Evolutionary conservation across 345 rosid genomes (phyloP), one percentile per base, ranked within the genome.

Genomic region (Physaria fendleri): DNA sequence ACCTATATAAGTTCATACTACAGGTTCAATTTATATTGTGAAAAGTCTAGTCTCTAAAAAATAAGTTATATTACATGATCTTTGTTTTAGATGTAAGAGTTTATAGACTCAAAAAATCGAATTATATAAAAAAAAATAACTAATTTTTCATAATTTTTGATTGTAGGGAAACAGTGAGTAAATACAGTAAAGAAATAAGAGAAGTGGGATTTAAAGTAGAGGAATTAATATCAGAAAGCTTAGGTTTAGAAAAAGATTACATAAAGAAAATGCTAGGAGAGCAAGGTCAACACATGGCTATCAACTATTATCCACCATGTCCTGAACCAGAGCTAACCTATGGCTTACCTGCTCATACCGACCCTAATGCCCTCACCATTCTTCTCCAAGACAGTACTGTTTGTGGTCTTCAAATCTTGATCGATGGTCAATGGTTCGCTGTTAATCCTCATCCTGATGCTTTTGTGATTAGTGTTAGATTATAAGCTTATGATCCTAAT

Each of bases 231-330:
- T 91, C 96, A 33, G 95, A 91, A 75, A 91, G 98, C 77, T 71
- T 91, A 47, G 95, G 90, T 6, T 71, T 88, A 34, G 88, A 81
- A 24, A 91, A 84, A 46, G 77, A 68, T 34, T 32, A 71, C 60
- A 58, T 88, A 39, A 73, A 70, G 45, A 42, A 76, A 0, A 79
- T 76, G 2, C 38, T 85, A 20, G 95, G 96, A 3, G 92, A 82
- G n/a, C 96, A 91, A 65, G 98, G 92, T 4, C 98, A 91, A 66
- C 96, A 88, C 68, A 91, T 91, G 98, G 95, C 98, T 10, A 75
- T 91, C 3, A 91, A 91, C 73, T 91, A 69, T 44, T 91, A 91
- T 64, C 98, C 98, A 3, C 89, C 88, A 4, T 91, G 98, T 64
- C 98, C 98, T 3, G 59, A 85, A 59, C 98, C 98, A 12, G 98